phyloP scores from a whole-genome alignment of 2,329 filamentous ascomycete genomes.

The Aspergillaceae sp. region DNA sequence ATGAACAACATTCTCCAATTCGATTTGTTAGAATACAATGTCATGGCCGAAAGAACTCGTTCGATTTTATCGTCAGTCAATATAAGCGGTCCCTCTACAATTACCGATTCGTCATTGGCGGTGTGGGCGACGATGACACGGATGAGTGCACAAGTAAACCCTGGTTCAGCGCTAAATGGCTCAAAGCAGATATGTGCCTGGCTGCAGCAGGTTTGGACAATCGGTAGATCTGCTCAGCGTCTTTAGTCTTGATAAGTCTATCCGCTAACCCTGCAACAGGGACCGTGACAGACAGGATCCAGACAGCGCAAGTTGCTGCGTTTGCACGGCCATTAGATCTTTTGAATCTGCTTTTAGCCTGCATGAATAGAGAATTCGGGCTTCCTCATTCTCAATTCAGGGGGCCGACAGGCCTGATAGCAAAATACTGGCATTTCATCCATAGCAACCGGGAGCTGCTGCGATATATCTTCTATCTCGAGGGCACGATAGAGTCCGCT shows the following conservation, averaged over 20 bases:
- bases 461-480: slow-evolving; percentile 42
- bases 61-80: slow-evolving; percentile 68
- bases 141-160: slow-evolving; percentile 57
- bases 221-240: slow-evolving; percentile 45
- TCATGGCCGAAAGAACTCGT: slow-evolving; percentile 60
- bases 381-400: slow-evolving; percentile 12
- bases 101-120: slow-evolving; percentile 70
- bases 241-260: not conserved
- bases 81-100: slow-evolving; percentile 65
- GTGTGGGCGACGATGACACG: slow-evolving; percentile 64
- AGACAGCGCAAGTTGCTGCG: slow-evolving; percentile 55
- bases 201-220: slow-evolving; percentile 74
- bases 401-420: slow-evolving; percentile 22
- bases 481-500: slow-evolving; percentile 10
- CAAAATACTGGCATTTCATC: slow-evolving; percentile 34
- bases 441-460: slow-evolving; percentile 35
- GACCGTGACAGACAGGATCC: slow-evolving; percentile 52
- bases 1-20: slow-evolving; percentile 59
- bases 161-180: slow-evolving; percentile 58
- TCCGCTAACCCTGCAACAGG: slow-evolving; percentile 33
- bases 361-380: slow-evolving; percentile 48
- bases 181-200: slow-evolving; percentile 69
- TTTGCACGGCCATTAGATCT: slow-evolving; percentile 60
- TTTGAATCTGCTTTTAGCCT: slow-evolving; percentile 59
- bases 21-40: slow-evolving; percentile 58